Conservation (phyloP, 495 filamentous ascomycete species). For the Trichoderma erinaceum region DNA sequence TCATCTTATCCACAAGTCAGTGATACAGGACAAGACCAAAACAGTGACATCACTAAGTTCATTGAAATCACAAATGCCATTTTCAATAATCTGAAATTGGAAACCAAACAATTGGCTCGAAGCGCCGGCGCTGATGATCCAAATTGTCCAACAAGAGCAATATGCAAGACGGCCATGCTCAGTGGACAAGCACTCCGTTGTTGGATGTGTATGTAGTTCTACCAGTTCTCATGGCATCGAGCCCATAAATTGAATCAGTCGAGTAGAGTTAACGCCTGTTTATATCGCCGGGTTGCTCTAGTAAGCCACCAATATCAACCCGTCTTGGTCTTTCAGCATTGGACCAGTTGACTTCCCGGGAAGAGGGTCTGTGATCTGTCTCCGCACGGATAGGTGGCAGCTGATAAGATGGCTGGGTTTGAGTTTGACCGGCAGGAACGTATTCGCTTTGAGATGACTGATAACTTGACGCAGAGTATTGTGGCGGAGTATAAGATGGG, state of each 20-base stretch:
- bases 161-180: too few species aligned
- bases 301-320: conserved; percentile 50
- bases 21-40: not conserved
- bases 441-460: conserved; percentile 44
- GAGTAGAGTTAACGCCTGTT: not conserved
- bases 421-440: conserved; percentile 25
- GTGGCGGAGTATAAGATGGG: conserved; percentile 36
- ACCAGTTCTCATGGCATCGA: too few species aligned
- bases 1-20: not conserved
- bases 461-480: conserved; percentile 33
- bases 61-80: not conserved
- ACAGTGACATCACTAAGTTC: not conserved
- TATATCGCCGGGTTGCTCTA: conserved; percentile 35
- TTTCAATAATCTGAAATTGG: not conserved
- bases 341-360: conserved; percentile 32
- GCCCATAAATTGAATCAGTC: too few species aligned
- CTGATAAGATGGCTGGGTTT: conserved; percentile 41
- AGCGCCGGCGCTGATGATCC: not conserved
- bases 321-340: conserved; percentile 41
- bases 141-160: not conserved
- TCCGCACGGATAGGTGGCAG: conserved; percentile 47
- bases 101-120: not conserved
- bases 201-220: too few species aligned
- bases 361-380: conserved; percentile 25
- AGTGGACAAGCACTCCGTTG: too few species aligned